Evolutionary conservation across 768 basidiomycete genomes (phyloP), one percentile per base, ranked within the genome.

Genomic region (Boletus eberwhitei): DNA sequence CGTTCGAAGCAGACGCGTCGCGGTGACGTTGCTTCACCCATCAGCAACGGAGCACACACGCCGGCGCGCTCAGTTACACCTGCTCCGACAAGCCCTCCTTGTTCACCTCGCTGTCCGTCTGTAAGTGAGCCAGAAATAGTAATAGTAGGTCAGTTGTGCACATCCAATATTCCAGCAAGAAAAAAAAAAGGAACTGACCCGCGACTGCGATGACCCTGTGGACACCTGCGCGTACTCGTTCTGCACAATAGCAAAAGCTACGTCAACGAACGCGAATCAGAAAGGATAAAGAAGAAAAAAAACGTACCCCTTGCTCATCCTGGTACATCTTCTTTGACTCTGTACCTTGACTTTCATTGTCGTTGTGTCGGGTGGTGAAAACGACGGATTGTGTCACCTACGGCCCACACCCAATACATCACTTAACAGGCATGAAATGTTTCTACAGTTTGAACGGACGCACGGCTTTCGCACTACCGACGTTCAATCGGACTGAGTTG

Each of bases 341-440:
- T 2, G 32, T 46, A 4, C 26, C 32, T 3, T 49, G 17, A 19
- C 63, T 65, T 26, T 48, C 56, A 0, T 44, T 22, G 16, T 52
- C 60, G 2, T n/a, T 13, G 0, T 22, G 29, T 39, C 32, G 43
- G 2, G 47, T 57, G 9, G 26, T n/a, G n/a, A 68, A 54, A 22
- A 45, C 53, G n/a, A 64, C 11, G 0, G 68, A 56, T 26, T 56
- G 63, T 1, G 39, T 49, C 6, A 60, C 53, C 68, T 71, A 43
- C 3, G 8, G 8, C 12, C 11, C n/a, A 13, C 24, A 13, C 9
- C 29, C 8, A 29, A 24, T 3, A 17, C 12, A 11, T 57, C 31
- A 9, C 0, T 55, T 13, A 41, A 13, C 34, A 35, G 3, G 44
- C 14, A 29, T 13, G 4, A 39, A 44, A 26, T 2, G 1, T 17